Base-by-base conservation (phyloP, 768 basidiomycete species). In the Lactifluus volemus region DNA sequence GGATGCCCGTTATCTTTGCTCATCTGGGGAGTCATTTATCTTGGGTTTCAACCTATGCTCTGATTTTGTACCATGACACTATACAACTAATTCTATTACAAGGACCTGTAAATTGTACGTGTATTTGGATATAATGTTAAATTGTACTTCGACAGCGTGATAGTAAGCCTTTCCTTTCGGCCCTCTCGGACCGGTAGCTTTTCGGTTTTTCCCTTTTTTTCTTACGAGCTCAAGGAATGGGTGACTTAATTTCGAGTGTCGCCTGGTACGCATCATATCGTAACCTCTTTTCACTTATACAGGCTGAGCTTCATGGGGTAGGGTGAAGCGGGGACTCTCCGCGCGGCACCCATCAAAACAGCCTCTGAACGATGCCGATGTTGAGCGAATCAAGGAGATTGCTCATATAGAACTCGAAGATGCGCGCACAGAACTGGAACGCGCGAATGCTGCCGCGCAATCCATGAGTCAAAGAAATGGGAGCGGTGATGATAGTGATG, bases 391-490 rank as follows among this genome's bases (percentile, higher is more conserved):
- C 53, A 92, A 92, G 66, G 79, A 86, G 21, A 80, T 99, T 29
- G 92, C 94, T 14, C 76, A 84, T 55, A 88, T 93, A 59, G 88
- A 94, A 69, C 81, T 96, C 34, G 93, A 96, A 65, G 92, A 94
- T 77, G 94, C 94, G 9, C 84, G 85, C 58, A 77, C 84, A 66
- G 94, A 95, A 72, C 80, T 95, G 17, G 84, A 90, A 75, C 81
- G 85, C 30, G 90, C 90, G 34, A 88, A 88, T 72, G 79, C 86
- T 63, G 88, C 86, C 25, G 88, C 85, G 10, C 77, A 83, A 56
- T 77, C 81, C 30, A 90, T 92, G 82, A 84, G 82, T 1, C 78
- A 78, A 63, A 83, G 83, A 4, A 81, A 79, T 1, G 85, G 86
- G 63, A 86, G 84, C 53, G 87, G 78, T 0, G 87, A 84, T 54